phyloP scores from a whole-genome alignment of 352 stramenopile genomes.

The Poterioochromonas sp. region DNA sequence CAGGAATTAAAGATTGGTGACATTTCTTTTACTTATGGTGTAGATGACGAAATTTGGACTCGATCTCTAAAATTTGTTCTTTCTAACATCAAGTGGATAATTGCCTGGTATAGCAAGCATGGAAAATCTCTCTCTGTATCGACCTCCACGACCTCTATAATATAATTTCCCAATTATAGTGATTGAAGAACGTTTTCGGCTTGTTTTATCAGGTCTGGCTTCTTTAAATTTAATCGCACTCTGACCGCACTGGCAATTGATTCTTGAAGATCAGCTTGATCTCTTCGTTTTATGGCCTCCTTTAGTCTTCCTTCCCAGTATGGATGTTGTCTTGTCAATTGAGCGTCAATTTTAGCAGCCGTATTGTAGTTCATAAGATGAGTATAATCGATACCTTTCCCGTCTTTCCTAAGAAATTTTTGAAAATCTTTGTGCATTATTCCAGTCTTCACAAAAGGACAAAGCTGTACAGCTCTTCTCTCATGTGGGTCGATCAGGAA shows the following conservation, averaged over 20 bases:
- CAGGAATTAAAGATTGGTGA: constrained; percentile 69
- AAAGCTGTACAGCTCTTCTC: constrained; percentile 28
- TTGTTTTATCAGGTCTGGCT: not conserved
- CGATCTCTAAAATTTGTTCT: constrained; percentile 79
- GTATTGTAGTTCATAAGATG: constrained; percentile 29
- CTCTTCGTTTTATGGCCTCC: not conserved
- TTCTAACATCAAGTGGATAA: constrained; percentile 78
- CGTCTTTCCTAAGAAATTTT: constrained; percentile 31
- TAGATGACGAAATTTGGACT: constrained; percentile 79
- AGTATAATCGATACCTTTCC: constrained; percentile 41
- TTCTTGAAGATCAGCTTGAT: not conserved
- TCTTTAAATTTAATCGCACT: constrained; percentile 20
- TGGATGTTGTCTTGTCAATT: constrained; percentile 11
- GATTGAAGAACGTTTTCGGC: not conserved
- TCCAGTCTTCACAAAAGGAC: constrained; percentile 32
- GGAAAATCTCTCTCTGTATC: no score
- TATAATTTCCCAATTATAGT: not conserved
- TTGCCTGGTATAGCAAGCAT: constrained; percentile 77
- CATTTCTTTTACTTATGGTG: constrained; percentile 62
- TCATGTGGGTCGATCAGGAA: constrained; percentile 37
- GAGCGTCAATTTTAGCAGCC: not conserved
- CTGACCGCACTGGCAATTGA: not conserved
- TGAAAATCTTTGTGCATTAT: constrained; percentile 40
- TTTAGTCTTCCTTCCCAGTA: not conserved
- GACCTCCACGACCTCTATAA: no score